Evolutionary conservation across 441 rosid genomes (phyloP).

Genomic region (Biscutella auriculata): DNA sequence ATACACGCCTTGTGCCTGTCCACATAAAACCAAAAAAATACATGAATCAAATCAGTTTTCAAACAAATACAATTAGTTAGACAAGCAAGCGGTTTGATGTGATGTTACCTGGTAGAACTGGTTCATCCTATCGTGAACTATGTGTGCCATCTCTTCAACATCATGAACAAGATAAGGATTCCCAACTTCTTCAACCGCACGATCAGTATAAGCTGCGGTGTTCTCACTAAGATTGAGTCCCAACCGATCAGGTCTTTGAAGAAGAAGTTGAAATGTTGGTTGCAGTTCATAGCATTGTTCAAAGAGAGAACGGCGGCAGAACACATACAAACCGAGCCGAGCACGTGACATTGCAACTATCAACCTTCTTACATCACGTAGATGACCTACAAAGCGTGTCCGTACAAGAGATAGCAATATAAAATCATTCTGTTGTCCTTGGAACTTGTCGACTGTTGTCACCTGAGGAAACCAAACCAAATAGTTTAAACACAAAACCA

Average conservation of each 20-base stretch:
- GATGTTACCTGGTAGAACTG: conserved; percentile 51
- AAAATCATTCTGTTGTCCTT: conserved; percentile 96
- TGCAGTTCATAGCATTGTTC: conserved; percentile 96
- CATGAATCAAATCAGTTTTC: not conserved
- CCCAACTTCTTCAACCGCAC: conserved; percentile 60
- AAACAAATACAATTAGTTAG: not conserved
- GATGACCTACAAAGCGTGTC: conserved; percentile 93
- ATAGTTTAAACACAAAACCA: conserved; percentile 3
- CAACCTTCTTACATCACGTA: conserved; percentile 95
- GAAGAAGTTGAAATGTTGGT: conserved; percentile 79
- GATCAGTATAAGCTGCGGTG: conserved; percentile 45
- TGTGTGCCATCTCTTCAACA: conserved; percentile 65
- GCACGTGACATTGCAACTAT: conserved; percentile 99
- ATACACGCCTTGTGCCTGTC: conserved; percentile 22
- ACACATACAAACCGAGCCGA: conserved; percentile 81
- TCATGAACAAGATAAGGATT: conserved; percentile 47
- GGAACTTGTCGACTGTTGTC: conserved; percentile 95
- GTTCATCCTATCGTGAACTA: conserved; percentile 45
- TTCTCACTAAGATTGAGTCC: conserved; percentile 56
- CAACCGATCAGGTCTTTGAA: conserved; percentile 78
- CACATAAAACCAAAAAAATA: not conserved
- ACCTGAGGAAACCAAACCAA: conserved; percentile 38
- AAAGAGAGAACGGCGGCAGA: conserved; percentile 84
- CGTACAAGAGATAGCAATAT: conserved; percentile 90
- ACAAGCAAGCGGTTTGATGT: not conserved